Evolutionary conservation across 2,329 filamentous ascomycete genomes (phyloP).

Genomic region (Epichloe scottii): DNA sequence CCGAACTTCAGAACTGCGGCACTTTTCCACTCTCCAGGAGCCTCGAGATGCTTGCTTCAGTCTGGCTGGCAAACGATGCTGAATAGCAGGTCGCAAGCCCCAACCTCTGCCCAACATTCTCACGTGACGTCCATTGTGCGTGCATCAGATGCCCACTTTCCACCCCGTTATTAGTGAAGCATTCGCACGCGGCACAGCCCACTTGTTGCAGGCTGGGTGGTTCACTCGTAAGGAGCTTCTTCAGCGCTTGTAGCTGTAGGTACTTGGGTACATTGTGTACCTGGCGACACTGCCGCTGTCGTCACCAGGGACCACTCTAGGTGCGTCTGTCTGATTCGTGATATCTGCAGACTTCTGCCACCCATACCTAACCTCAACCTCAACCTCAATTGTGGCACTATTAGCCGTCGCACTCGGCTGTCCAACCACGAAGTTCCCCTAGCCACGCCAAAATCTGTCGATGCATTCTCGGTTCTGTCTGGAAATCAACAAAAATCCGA

Average conservation of each 20-base stretch:
- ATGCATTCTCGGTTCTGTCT: constrained; percentile 14
- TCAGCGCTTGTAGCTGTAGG: background rate
- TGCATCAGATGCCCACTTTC: too few species aligned
- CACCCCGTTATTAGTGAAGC: too few species aligned
- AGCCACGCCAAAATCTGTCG: constrained; percentile 8
- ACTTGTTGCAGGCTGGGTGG: too few species aligned
- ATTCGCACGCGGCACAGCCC: too few species aligned
- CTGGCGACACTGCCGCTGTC: background rate
- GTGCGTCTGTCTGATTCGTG: background rate
- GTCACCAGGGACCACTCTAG: constrained; percentile 1
- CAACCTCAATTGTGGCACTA: background rate
- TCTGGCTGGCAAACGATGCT: too few species aligned
- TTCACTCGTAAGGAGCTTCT: too few species aligned
- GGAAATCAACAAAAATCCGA: constrained; percentile 10
- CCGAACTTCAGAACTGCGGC: too few species aligned
- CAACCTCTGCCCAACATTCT: too few species aligned
- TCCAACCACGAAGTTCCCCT: background rate
- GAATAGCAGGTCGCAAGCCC: too few species aligned
- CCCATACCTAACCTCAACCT: background rate
- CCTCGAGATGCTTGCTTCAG: too few species aligned
- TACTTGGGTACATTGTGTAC: background rate
- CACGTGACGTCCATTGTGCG: too few species aligned
- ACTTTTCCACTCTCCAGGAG: too few species aligned
- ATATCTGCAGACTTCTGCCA: background rate
- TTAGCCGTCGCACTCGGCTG: background rate